These are phyloP conservation scores for Kazachstania psychrophila DNA, from an alignment of 805 yeast species.

Conservation along the genomic window DNA sequence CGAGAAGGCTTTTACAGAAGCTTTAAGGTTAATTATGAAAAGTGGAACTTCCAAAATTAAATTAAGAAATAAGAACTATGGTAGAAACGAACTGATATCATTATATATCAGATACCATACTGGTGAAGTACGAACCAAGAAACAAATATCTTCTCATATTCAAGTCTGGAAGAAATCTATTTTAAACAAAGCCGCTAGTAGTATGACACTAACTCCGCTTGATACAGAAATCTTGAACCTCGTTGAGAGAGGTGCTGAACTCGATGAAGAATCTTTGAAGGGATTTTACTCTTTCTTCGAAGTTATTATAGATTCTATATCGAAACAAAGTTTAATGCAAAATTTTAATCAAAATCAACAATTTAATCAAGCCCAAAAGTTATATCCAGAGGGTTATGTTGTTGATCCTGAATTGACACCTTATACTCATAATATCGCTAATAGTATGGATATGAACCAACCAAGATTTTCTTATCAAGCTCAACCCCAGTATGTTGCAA, in stretches of 20 bases:
- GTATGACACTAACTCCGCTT: slow-evolving; percentile 16
- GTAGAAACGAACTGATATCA: slow-evolving; percentile 89
- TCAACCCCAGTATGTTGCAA: neutral
- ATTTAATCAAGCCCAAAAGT: neutral
- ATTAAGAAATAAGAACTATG: slow-evolving; percentile 76
- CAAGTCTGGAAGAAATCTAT: slow-evolving; percentile 81
- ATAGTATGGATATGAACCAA: neutral
- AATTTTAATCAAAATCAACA: neutral
- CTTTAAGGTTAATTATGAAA: slow-evolving; percentile 74
- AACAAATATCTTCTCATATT: slow-evolving; percentile 89
- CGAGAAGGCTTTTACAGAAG: slow-evolving; percentile 83
- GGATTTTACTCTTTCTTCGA: slow-evolving; percentile 22
- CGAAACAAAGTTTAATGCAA: neutral
- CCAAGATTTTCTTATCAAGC: neutral
- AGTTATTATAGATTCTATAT: slow-evolving; percentile 16
- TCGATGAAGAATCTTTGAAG: slow-evolving; percentile 18
- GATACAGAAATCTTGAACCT: slow-evolving; percentile 24
- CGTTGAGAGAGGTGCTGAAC: slow-evolving; percentile 29
- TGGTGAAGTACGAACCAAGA: slow-evolving; percentile 74
- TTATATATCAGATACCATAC: slow-evolving; percentile 72
- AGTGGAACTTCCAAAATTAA: slow-evolving; percentile 81
- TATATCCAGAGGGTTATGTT: neutral
- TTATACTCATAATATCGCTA: neutral
- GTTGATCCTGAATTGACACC: neutral
- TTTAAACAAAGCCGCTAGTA: slow-evolving; percentile 20